phyloP scores from a whole-genome alignment of 1,139 yeast species.

The Zygoascus meyerae region DNA sequence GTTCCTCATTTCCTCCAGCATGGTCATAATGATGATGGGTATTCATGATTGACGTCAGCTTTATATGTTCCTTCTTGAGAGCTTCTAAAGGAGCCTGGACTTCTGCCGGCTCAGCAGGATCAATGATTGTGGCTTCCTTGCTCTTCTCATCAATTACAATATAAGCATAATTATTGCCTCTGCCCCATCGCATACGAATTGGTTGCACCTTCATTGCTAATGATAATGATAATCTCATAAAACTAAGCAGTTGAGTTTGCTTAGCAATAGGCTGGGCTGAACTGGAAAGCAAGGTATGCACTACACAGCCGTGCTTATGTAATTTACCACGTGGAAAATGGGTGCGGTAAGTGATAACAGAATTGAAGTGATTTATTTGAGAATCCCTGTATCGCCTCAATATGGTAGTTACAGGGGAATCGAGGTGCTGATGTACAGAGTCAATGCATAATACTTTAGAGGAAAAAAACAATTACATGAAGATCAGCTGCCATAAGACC shows the following conservation, averaged over 20 bases:
- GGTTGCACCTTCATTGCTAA: slow-evolving; percentile 65
- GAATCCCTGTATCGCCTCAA: too few relatives aligned
- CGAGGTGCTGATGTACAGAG: too few relatives aligned
- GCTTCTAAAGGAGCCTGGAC: slow-evolving; percentile 39
- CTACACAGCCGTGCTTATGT: background rate
- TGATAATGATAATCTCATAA: slow-evolving; percentile 5
- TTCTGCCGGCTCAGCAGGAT: slow-evolving; percentile 83
- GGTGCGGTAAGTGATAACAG: background rate
- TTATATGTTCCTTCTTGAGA: slow-evolving; percentile 33
- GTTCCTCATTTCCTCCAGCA: slow-evolving; percentile 71
- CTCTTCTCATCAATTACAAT: slow-evolving; percentile 63
- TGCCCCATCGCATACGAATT: slow-evolving; percentile 93
- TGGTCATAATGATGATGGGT: slow-evolving; percentile 97
- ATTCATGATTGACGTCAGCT: slow-evolving; percentile 71
- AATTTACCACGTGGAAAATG: background rate
- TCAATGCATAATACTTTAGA: too few relatives aligned
- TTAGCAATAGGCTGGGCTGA: background rate
- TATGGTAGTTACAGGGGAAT: too few relatives aligned
- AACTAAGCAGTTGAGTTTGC: slow-evolving; percentile 3
- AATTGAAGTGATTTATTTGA: too few relatives aligned
- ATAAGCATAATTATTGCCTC: slow-evolving; percentile 88
- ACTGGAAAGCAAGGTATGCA: background rate
- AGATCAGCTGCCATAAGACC: too few relatives aligned
- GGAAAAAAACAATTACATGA: too few relatives aligned
- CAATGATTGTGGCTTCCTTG: slow-evolving; percentile 74